These are phyloP conservation scores for Pseudopithomyces maydicus DNA, from an alignment of 2,329 filamentous ascomycete species.

Conservation along the genomic window DNA sequence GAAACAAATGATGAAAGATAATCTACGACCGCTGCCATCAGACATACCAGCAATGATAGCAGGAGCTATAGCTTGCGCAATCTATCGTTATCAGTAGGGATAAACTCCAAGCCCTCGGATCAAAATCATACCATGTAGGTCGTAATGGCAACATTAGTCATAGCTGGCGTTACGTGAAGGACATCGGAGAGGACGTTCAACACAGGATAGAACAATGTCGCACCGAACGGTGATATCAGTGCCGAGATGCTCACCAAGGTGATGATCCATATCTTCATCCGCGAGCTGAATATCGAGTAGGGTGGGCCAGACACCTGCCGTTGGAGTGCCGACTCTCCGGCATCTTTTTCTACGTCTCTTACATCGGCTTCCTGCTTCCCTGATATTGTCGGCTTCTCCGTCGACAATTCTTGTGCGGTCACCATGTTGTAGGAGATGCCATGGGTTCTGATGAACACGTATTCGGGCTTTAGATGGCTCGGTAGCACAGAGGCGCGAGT, in stretches of 20 bases:
- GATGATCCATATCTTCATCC: slow-evolving; percentile 55
- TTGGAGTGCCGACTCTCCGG: slow-evolving; percentile 12
- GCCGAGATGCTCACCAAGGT: slow-evolving; percentile 51
- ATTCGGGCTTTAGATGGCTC: not conserved
- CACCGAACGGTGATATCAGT: slow-evolving; percentile 57
- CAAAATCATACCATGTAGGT: slow-evolving; percentile 49
- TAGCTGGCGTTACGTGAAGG: slow-evolving; percentile 49
- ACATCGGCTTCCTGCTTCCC: not conserved
- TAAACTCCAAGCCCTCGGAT: not conserved
- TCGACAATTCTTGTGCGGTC: not conserved
- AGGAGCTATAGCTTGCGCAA: slow-evolving; percentile 58
- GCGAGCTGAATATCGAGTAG: slow-evolving; percentile 34
- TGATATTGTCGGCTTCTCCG: not conserved
- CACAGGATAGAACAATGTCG: slow-evolving; percentile 45
- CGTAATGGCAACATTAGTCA: slow-evolving; percentile 58
- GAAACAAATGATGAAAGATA: slow-evolving; percentile 55
- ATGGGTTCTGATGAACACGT: not conserved
- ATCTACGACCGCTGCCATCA: slow-evolving; percentile 57
- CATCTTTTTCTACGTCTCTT: slow-evolving; percentile 23
- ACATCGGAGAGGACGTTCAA: slow-evolving; percentile 41
- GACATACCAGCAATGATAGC: slow-evolving; percentile 58
- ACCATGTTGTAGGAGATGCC: not conserved
- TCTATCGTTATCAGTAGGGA: slow-evolving; percentile 22
- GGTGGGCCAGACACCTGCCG: slow-evolving; percentile 32
- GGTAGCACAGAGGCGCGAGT: not conserved